phyloP scores from a whole-genome alignment of 108 stramenopile genomes.

The Asterionellopsis glacialis region DNA sequence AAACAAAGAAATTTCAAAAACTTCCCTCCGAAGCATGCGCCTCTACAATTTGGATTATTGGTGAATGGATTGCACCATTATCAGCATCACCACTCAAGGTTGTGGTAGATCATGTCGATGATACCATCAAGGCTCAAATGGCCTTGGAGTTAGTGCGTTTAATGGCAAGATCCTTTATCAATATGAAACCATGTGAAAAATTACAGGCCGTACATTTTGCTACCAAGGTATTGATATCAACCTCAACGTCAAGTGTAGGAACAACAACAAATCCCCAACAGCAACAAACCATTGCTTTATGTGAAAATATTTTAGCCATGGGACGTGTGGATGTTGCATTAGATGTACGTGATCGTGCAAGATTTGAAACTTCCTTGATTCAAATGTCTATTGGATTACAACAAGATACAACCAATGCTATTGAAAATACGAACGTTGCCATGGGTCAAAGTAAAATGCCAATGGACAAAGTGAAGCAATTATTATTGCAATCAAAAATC shows the following conservation, averaged over 20 bases:
- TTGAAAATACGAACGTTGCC: too few relatives aligned
- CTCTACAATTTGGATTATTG: constrained; percentile 64
- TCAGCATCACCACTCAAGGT: constrained; percentile 1
- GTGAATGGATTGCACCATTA: constrained; percentile 57
- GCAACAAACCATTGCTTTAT: constrained; percentile 35
- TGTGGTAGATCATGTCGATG: constrained; percentile 20
- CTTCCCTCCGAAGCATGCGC: constrained; percentile 60
- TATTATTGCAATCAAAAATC: constrained; percentile 52
- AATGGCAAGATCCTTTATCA: constrained; percentile 68
- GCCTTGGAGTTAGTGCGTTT: constrained; percentile 83
- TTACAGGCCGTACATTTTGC: constrained; percentile 92
- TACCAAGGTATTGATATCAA: constrained; percentile 64
- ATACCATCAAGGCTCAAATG: constrained; percentile 26
- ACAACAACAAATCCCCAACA: not conserved
- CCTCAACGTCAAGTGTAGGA: not conserved
- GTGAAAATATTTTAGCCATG: constrained; percentile 92
- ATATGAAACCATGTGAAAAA: constrained; percentile 69
- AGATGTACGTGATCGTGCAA: constrained; percentile 94
- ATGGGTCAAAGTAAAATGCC: too few relatives aligned
- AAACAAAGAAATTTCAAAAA: constrained; percentile 21
- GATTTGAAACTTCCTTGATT: constrained; percentile 83
- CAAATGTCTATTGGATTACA: constrained; percentile 50
- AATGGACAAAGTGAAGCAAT: constrained; percentile 36
- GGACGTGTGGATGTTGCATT: constrained; percentile 86
- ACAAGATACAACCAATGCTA: constrained; percentile 37